Conservation (phyloP, 371 early-diverging fungal species). For the Mycotypha africana region DNA sequence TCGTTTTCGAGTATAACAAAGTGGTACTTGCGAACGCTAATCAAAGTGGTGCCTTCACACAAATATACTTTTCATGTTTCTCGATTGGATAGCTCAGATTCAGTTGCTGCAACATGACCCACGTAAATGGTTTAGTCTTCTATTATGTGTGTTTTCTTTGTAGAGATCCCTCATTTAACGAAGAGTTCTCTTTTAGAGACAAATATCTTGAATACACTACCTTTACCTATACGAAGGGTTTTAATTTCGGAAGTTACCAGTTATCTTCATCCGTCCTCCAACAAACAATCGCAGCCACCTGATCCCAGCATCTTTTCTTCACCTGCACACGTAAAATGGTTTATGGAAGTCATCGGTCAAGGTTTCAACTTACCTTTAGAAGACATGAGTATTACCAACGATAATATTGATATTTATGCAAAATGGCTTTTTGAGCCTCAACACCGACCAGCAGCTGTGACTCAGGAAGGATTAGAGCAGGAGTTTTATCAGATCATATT, state of each 20-base stretch:
- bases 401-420: conserved; percentile 62
- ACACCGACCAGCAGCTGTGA: conserved; percentile 54
- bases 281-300: conserved; percentile 32
- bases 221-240: conserved; percentile 55
- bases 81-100: conserved; percentile 66
- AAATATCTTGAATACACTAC: conserved; percentile 60
- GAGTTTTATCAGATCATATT: conserved; percentile 60
- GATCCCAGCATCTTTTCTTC: conserved; percentile 55
- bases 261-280: conserved; percentile 39
- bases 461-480: conserved; percentile 35
- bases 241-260: conserved; percentile 63
- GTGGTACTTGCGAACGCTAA: no score
- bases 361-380: conserved; percentile 78
- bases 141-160: neutral
- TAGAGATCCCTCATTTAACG: neutral
- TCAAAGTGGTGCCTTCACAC: no score
- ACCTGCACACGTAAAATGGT: conserved; percentile 76
- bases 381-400: conserved; percentile 61
- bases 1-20: no score
- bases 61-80: conserved; percentile 57
- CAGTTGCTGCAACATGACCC: conserved; percentile 60
- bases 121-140: conserved; percentile 35
- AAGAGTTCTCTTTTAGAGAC: conserved; percentile 42
- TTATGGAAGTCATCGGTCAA: conserved; percentile 80
- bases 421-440: conserved; percentile 73